These are phyloP conservation scores for Sarocladium kiliense DNA, from an alignment of 2,329 filamentous ascomycete genomes.

Conservation along the genomic window DNA sequence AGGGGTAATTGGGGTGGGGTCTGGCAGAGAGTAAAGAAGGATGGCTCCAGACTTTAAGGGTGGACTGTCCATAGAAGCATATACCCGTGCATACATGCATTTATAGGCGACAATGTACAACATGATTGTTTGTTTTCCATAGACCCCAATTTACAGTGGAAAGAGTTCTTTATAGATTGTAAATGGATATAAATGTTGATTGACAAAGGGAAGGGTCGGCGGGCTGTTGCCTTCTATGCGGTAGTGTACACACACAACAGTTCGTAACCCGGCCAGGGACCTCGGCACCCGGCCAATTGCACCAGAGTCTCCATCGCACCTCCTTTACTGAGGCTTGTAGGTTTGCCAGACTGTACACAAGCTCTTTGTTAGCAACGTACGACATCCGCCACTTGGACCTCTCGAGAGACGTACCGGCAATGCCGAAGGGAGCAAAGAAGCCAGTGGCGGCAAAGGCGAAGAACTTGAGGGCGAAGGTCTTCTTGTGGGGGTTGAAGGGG, in stretches of 20 bases:
- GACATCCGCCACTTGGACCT: neutral
- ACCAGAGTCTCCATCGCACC: slow-evolving; percentile 10
- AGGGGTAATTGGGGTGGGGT: slow-evolving; percentile 19
- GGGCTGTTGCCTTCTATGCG: slow-evolving; percentile 25
- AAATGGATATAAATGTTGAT: slow-evolving; percentile 10
- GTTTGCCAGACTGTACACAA: slow-evolving; percentile 40
- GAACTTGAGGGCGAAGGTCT: slow-evolving; percentile 78
- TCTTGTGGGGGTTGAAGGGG: slow-evolving; percentile 92
- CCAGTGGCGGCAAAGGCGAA: slow-evolving; percentile 62
- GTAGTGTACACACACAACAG: slow-evolving; percentile 27
- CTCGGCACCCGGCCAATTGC: slow-evolving; percentile 14
- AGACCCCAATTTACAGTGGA: too few species aligned
- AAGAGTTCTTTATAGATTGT: too few species aligned
- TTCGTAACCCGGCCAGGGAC: slow-evolving; percentile 14
- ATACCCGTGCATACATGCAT: slow-evolving; percentile 1
- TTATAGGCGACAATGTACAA: slow-evolving; percentile 6
- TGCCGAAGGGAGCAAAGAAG: slow-evolving; percentile 58
- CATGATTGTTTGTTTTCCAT: too few species aligned
- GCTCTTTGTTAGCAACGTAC: neutral
- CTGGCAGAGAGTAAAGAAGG: slow-evolving; percentile 19
- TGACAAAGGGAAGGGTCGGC: slow-evolving; percentile 21
- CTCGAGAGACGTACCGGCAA: slow-evolving; percentile 47
- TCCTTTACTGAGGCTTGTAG: slow-evolving; percentile 33
- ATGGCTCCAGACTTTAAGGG: slow-evolving; percentile 21
- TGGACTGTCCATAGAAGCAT: neutral